Evolutionary conservation across 2,329 filamentous ascomycete genomes (phyloP), one percentile per base, ranked within the genome.

Genomic region (Nigrospora sphaerica): DNA sequence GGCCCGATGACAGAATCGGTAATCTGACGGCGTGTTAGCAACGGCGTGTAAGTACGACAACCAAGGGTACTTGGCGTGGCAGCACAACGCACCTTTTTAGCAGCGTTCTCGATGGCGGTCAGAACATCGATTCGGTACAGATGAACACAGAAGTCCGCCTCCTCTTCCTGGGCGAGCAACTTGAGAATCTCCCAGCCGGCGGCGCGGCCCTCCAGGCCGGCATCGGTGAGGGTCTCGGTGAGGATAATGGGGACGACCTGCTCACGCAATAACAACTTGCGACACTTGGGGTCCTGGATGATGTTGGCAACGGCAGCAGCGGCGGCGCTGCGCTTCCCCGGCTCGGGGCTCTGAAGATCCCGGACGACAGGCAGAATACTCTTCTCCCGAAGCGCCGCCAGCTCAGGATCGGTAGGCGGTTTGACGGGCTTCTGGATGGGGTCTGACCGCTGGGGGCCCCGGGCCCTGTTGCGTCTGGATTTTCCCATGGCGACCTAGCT

Each of bases 121-220:
- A 86, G 57, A 13, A 84, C 63, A 59, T 85, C 81, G 28, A 77
- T 67, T 38, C 83, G 69, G 56, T 75, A 85, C 47, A 86, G 61
- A 54, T 86, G 81, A 17, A 86, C 67, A 51, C 80, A 83, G 49
- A 86, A 85, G 56, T 85, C 82, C 12, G 75, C 68, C 54, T 83
- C 81, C 60, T 86, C 83, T 57, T 83, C 77, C 51, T 77, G 68
- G 2, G 75, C 77, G 45, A 86, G 68, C 37, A 79, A 73, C 52
- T 75, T 73, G 44, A 86, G 66, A 52, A 85, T 82, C 12, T 77
- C 75, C 83, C 83, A 86, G n/a, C 80, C 83, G 17, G 81, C 78
- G 38, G 80, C 77, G 41, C 78, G 73, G 54, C 79, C 80, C 63
- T 85, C 81, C 44, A 83, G 67, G 47, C 72, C 78, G 34, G 74